phyloP scores from a whole-genome alignment of 2,329 filamentous ascomycete genomes.

The Talaromyces rugulosus region DNA sequence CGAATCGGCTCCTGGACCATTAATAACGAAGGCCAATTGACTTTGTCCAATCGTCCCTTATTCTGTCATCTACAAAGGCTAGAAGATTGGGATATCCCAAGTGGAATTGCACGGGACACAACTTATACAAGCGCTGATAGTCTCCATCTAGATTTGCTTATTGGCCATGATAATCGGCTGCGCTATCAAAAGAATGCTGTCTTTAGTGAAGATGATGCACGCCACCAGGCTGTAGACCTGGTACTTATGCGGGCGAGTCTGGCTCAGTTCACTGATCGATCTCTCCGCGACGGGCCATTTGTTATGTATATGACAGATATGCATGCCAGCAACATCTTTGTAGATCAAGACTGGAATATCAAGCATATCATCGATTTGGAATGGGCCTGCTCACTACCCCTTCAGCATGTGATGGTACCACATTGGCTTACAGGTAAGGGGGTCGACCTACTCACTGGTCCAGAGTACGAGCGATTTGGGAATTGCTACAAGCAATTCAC shows the following conservation, averaged over 20 bases:
- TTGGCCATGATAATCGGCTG: not conserved
- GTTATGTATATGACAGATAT: conserved; percentile 33
- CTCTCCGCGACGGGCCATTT: conserved; percentile 32
- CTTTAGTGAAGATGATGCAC: not conserved
- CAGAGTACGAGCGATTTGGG: not conserved
- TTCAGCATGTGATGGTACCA: conserved; percentile 20
- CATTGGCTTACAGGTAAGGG: conserved; percentile 20
- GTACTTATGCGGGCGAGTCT: conserved; percentile 20
- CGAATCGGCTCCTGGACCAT: not conserved
- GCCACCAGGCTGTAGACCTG: not conserved
- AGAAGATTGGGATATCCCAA: not conserved
- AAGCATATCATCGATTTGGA: conserved; percentile 25
- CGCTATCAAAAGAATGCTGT: conserved; percentile 1
- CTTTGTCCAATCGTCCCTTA: not conserved
- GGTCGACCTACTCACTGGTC: not conserved
- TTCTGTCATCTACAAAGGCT: not conserved
- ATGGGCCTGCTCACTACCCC: conserved; percentile 16
- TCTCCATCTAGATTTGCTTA: not conserved
- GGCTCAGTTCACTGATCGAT: conserved; percentile 24
- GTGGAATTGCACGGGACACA: not conserved
- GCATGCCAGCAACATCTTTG: conserved; percentile 35
- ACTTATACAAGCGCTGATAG: conserved; percentile 1
- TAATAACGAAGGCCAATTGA: not conserved
- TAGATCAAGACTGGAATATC: conserved; percentile 27
- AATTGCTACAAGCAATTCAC: not conserved